Conservation (phyloP, 2,329 filamentous ascomycete genomes). For the Exophiala sp. region DNA sequence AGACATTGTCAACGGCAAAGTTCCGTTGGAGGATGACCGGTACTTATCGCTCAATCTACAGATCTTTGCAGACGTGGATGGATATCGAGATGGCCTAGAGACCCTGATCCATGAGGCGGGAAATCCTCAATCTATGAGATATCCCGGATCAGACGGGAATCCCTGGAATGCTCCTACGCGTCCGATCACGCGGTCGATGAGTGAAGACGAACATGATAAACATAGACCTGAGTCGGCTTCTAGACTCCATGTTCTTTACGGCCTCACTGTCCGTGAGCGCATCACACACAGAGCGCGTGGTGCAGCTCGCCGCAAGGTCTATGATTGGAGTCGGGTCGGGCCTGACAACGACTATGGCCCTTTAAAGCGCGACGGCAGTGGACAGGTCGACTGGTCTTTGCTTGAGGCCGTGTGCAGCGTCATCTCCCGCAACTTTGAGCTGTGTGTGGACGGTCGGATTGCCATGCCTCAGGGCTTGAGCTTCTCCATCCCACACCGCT, state of each 20-base stretch:
- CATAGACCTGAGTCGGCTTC: slow-evolving; percentile 19
- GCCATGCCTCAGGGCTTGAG: slow-evolving; percentile 25
- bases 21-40: slow-evolving; percentile 22
- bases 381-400: slow-evolving; percentile 25
- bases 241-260: slow-evolving; percentile 27
- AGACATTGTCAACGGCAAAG: slow-evolving; percentile 18
- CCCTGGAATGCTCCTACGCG: slow-evolving; percentile 1
- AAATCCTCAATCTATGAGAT: background rate
- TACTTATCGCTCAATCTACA: slow-evolving; percentile 21
- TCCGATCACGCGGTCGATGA: slow-evolving; percentile 19
- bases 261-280: slow-evolving; percentile 23
- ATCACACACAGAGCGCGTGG: slow-evolving; percentile 18
- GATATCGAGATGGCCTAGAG: slow-evolving; percentile 15
- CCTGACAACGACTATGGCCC: slow-evolving; percentile 26
- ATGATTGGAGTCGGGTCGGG: slow-evolving; percentile 24
- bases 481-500: slow-evolving; percentile 27
- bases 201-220: slow-evolving; percentile 8
- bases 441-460: slow-evolving; percentile 18
- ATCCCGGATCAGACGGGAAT: slow-evolving; percentile 5
- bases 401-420: slow-evolving; percentile 26
- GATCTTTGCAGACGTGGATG: slow-evolving; percentile 13
- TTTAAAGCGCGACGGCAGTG: slow-evolving; percentile 25
- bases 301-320: slow-evolving; percentile 23
- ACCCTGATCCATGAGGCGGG: slow-evolving; percentile 19
- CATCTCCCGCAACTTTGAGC: slow-evolving; percentile 23